Base-by-base conservation (phyloP, 176 grass and related monocot genomes). In the Eragrostis curvula region DNA sequence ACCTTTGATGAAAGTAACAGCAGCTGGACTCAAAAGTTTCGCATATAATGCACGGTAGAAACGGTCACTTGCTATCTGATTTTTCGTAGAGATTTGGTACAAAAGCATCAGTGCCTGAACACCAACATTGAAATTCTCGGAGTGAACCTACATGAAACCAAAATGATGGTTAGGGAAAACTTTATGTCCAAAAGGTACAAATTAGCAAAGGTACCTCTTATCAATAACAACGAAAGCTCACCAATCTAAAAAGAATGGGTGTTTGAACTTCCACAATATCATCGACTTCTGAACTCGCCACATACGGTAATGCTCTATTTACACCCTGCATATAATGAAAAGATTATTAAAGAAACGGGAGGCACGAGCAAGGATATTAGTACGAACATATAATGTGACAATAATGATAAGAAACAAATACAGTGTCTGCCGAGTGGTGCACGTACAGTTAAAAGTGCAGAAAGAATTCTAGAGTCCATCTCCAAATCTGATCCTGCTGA, bases 91-190 rank as follows among this genome's bases (percentile, higher is more conserved):
- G 40, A 98, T 91, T 83, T 98, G 96, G 68, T 93, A 98, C 23
- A 98, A 80, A 86, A 98, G 92, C 92, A 98, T 95, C 89, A 98
- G 77, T 52, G 96, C 79, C 64, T 98, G 96, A 80, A 98, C 96
- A 70, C 92, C 96, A 17, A 98, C 78, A 88, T 98, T 98, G 79
- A 98, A 98, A 89, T 98, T 98, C 55, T 85, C 84, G 75, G 96
- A 89, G 79, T 98, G 96, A 65, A 93, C 96, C 96, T 98, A 85
- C 63, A 93, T 66, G 65, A 40, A 84, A 85, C 39, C 62, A 71
- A 50, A 66, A 30, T 56, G 20, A 56, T 68, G 25, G 78, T 73
- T 75, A 41, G 32, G 32, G 4, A 45, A 17, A 77, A 61, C 42
- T 88, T 11, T 57, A 40, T 83, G 16, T 86, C 58, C 52, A 52